These are phyloP conservation scores for Leccinum ponderosum DNA, from an alignment of 1,284 basidiomycete species.

Conservation along the genomic window DNA sequence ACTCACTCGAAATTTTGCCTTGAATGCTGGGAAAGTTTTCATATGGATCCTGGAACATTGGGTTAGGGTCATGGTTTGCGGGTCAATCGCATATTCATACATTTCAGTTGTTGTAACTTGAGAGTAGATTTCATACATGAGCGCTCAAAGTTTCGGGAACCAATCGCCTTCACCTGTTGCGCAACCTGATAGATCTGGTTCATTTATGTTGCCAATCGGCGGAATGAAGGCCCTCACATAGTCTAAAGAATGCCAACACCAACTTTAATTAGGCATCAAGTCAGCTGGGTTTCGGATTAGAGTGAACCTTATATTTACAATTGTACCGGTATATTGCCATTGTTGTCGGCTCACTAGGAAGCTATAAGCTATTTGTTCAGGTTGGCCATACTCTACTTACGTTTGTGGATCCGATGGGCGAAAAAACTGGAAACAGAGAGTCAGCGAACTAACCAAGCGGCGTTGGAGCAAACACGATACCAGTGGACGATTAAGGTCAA, in stretches of 20 bases:
- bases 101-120: slow-evolving; percentile 43
- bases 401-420: slow-evolving; percentile 31
- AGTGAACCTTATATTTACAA: slow-evolving; percentile 18
- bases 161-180: slow-evolving; percentile 23
- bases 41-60: slow-evolving; percentile 25
- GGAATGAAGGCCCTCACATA: slow-evolving; percentile 36
- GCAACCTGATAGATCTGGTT: slow-evolving; percentile 21
- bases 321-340: slow-evolving; percentile 25
- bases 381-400: slow-evolving; percentile 13
- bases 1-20: slow-evolving; percentile 25
- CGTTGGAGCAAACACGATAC: slow-evolving; percentile 22
- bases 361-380: not conserved
- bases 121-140: not conserved
- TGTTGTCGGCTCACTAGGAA: slow-evolving; percentile 25
- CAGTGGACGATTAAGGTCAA: slow-evolving; percentile 37
- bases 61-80: not conserved
- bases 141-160: not conserved
- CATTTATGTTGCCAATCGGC: not conserved
- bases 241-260: slow-evolving; percentile 29
- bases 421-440: slow-evolving; percentile 25
- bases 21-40: slow-evolving; percentile 26
- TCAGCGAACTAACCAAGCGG: not conserved
- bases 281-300: not conserved
- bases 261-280: slow-evolving; percentile 19
- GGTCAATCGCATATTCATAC: slow-evolving; percentile 24